A percentile compares a stretch with the other conserved stretches of the same genome.
Evolutionary conservation across 2,329 filamentous ascomycete species (phyloP).

Genomic region (Tolypocladium endophyticum): DNA sequence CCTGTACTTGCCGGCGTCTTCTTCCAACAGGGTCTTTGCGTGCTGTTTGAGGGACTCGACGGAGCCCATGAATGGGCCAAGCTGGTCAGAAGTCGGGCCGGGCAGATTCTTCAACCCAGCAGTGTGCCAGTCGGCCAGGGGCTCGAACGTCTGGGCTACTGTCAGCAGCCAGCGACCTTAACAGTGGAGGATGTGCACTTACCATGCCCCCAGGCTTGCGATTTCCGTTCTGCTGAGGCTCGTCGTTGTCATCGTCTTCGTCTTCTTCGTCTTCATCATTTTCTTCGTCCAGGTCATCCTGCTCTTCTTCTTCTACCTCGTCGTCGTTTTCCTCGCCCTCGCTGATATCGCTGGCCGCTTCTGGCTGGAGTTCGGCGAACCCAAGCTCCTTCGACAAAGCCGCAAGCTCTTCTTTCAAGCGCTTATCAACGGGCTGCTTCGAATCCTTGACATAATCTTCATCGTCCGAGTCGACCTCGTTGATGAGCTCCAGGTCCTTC

Average conservation of each 20-base stretch:
- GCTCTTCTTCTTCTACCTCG: constrained; percentile 20
- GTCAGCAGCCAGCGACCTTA: constrained; percentile 22
- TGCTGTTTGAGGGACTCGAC: constrained; percentile 52
- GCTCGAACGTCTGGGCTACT: constrained; percentile 40
- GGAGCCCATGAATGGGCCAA: constrained; percentile 29
- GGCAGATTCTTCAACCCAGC: constrained; percentile 32
- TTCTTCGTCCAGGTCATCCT: constrained; percentile 17
- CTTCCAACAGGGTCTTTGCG: constrained; percentile 63
- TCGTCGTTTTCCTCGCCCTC: constrained; percentile 15
- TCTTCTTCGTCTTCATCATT: constrained; percentile 19
- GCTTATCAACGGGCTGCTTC: constrained; percentile 30
- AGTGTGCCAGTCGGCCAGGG: constrained; percentile 47
- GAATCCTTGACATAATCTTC: constrained; percentile 20
- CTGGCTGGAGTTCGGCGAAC: constrained; percentile 20
- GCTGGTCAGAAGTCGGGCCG: constrained; percentile 31
- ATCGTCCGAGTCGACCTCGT: constrained; percentile 35
- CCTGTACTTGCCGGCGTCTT: constrained; percentile 67
- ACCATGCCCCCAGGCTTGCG: constrained; percentile 24
- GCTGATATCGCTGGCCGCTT: constrained; percentile 26
- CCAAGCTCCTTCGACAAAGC: constrained; percentile 29
- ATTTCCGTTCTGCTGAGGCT: constrained; percentile 14
- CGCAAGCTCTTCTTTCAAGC: constrained; percentile 22
- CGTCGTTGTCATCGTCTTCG: constrained; percentile 12
- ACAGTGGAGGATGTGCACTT: constrained; percentile 7
- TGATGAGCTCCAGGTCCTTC: constrained; percentile 51